Percentiles rank a stretch among this genome's conserved stretches.
Evolutionary conservation across 2,329 filamentous ascomycete species (phyloP).

Genomic region (Didymella segeticola): DNA sequence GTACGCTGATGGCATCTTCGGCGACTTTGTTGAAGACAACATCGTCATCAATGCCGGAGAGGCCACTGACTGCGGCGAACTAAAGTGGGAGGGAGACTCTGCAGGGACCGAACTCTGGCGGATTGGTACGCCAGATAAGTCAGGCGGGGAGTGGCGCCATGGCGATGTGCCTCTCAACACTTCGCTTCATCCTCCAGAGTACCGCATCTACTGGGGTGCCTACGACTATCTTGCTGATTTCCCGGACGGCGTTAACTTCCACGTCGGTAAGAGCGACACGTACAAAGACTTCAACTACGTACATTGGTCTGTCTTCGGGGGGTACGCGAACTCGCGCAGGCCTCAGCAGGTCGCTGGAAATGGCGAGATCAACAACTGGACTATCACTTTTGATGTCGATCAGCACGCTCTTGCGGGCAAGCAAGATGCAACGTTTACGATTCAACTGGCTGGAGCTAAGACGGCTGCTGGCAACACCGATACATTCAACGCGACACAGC

Average conservation of each 20-base stretch:
- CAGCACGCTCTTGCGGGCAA: constrained; percentile 48
- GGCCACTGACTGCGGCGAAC: constrained; percentile 35
- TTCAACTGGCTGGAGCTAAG: constrained; percentile 69
- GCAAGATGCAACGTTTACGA: constrained; percentile 63
- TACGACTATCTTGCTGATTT: constrained; percentile 68
- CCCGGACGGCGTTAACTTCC: constrained; percentile 64
- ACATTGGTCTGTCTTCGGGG: constrained; percentile 70
- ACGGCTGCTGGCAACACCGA: constrained; percentile 39
- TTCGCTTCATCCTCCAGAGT: constrained; percentile 61
- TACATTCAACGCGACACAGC: neutral
- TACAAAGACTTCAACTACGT: constrained; percentile 68
- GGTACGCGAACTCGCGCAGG: constrained; percentile 59
- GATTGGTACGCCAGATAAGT: constrained; percentile 68
- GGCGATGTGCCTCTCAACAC: constrained; percentile 57
- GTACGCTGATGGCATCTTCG: constrained; percentile 68
- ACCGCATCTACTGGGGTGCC: constrained; percentile 66
- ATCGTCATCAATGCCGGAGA: constrained; percentile 53
- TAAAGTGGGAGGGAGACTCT: constrained; percentile 61
- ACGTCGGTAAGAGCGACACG: constrained; percentile 54
- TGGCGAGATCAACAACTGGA: constrained; percentile 36
- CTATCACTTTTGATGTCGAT: constrained; percentile 24
- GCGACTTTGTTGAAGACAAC: constrained; percentile 63
- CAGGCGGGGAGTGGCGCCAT: constrained; percentile 66
- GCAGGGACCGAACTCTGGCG: constrained; percentile 67
- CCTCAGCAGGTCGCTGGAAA: constrained; percentile 43